Conservation (phyloP, 163 green algal genomes). For the Scenedesmus sp. region DNA sequence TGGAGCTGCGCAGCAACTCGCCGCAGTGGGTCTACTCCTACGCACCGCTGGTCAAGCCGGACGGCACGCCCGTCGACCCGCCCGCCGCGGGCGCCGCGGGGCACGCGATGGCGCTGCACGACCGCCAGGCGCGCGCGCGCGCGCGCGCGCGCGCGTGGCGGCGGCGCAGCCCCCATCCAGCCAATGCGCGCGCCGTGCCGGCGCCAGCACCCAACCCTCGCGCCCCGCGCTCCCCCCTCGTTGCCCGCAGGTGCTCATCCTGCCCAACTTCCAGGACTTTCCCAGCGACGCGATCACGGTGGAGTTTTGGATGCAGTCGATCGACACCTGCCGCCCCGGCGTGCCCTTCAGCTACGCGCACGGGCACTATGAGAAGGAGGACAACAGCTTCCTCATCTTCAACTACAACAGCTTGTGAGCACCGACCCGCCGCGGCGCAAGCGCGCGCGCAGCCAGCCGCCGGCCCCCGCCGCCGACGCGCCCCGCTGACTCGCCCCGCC, state of each 20-base stretch:
- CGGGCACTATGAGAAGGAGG: conserved; percentile 63
- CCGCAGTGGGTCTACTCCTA: conserved; percentile 80
- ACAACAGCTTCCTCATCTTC: conserved; percentile 91
- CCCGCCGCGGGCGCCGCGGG: conserved; percentile 69
- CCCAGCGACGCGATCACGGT: conserved; percentile 79
- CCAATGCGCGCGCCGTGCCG: background rate
- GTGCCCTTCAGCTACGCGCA: conserved; percentile 85
- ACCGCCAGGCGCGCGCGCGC: conserved; percentile 70
- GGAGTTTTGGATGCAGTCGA: conserved; percentile 91
- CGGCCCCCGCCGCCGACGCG: too few relatives aligned
- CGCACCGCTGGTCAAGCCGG: conserved; percentile 65
- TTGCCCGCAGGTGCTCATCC: conserved; percentile 72
- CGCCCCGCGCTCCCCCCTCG: too few relatives aligned
- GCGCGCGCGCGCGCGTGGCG: background rate
- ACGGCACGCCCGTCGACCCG: conserved; percentile 62
- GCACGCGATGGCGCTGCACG: conserved; percentile 77
- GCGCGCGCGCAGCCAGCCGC: too few relatives aligned
- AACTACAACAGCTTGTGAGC: conserved; percentile 86
- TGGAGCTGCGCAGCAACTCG: conserved; percentile 68
- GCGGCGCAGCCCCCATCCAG: too few relatives aligned
- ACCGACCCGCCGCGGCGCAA: too few relatives aligned
- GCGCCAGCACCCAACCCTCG: background rate
- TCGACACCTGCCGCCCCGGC: conserved; percentile 81
- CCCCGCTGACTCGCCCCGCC: background rate
- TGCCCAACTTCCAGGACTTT: conserved; percentile 79